phyloP scores from a whole-genome alignment of 116 monocot species.

The Dioscorea cayenensis region DNA sequence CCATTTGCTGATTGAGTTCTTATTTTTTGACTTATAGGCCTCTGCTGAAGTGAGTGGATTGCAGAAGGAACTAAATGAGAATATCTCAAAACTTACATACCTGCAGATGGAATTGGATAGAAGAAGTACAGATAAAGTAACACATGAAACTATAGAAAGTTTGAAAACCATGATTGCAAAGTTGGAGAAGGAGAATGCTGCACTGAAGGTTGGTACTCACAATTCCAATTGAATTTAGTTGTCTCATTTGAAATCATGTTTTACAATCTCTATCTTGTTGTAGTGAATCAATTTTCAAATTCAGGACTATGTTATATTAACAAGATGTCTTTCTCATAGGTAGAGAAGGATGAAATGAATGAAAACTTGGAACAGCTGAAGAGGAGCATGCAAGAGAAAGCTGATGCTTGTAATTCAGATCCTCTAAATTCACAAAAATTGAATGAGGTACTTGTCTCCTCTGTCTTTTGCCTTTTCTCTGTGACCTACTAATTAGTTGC shows the following conservation, averaged over 20 bases:
- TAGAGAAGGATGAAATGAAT: slow-evolving; percentile 56
- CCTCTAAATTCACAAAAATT: slow-evolving; percentile 13
- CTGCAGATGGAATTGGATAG: slow-evolving; percentile 43
- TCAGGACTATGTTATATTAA: neutral
- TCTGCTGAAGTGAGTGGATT: slow-evolving; percentile 52
- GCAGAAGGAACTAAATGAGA: slow-evolving; percentile 46
- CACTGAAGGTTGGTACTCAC: slow-evolving; percentile 51
- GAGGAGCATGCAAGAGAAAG: slow-evolving; percentile 24
- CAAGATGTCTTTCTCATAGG: slow-evolving; percentile 31
- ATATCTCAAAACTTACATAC: slow-evolving; percentile 42
- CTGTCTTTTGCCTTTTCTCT: slow-evolving; percentile 5
- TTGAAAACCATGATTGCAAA: slow-evolving; percentile 26
- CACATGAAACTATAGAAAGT: slow-evolving; percentile 36
- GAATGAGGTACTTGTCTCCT: slow-evolving; percentile 38
- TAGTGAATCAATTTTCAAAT: too few relatives aligned
- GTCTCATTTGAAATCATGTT: neutral
- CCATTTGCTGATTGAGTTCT: slow-evolving; percentile 1
- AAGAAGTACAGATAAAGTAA: slow-evolving; percentile 34
- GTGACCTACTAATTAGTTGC: neutral
- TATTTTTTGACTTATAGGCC: slow-evolving; percentile 23
- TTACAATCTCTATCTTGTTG: neutral
- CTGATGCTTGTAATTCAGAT: slow-evolving; percentile 18
- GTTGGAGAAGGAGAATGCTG: slow-evolving; percentile 57
- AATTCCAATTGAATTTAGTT: neutral
- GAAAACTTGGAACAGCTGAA: slow-evolving; percentile 19